These are phyloP conservation scores for Basidiobolus heterosporus DNA, from an alignment of 371 early-diverging fungal species.

Conservation along the genomic window DNA sequence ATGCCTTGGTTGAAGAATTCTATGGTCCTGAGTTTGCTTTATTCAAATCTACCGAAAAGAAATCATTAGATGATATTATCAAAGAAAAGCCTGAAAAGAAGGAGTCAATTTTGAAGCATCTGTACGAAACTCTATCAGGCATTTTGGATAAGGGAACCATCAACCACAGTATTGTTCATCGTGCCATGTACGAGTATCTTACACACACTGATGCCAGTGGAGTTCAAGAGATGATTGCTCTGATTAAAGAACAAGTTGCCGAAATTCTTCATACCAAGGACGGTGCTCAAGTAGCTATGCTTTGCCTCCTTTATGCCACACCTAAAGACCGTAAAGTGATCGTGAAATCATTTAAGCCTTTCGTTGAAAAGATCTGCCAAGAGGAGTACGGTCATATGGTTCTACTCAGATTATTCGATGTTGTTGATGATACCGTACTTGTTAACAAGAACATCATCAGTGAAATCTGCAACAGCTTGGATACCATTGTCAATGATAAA, in stretches of 20 bases:
- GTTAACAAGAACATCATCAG: conserved; percentile 54
- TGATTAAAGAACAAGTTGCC: conserved; percentile 65
- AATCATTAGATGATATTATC: conserved; percentile 46
- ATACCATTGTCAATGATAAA: conserved; percentile 42
- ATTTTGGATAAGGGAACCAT: conserved; percentile 73
- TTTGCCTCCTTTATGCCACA: conserved; percentile 56
- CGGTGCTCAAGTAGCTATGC: conserved; percentile 71
- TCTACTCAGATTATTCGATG: conserved; percentile 65
- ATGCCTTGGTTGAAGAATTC: conserved; percentile 71
- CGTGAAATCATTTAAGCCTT: conserved; percentile 70
- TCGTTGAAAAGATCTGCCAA: conserved; percentile 55
- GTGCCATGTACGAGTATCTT: conserved; percentile 71
- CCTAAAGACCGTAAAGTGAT: conserved; percentile 79
- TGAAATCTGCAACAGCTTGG: conserved; percentile 35
- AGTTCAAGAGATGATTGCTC: conserved; percentile 49
- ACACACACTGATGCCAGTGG: conserved; percentile 35
- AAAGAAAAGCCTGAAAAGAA: conserved; percentile 55
- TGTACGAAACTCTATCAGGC: conserved; percentile 46
- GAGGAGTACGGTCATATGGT: conserved; percentile 87
- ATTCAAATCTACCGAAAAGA: conserved; percentile 39
- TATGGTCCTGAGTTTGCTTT: conserved; percentile 82
- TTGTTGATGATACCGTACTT: conserved; percentile 87
- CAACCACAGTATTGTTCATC: conserved; percentile 72
- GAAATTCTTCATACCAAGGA: conserved; percentile 83
- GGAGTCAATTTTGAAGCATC: conserved; percentile 49